These are phyloP conservation scores for Pythium vanterpoolii DNA, from an alignment of 352 stramenopile species.

Conservation along the genomic window DNA sequence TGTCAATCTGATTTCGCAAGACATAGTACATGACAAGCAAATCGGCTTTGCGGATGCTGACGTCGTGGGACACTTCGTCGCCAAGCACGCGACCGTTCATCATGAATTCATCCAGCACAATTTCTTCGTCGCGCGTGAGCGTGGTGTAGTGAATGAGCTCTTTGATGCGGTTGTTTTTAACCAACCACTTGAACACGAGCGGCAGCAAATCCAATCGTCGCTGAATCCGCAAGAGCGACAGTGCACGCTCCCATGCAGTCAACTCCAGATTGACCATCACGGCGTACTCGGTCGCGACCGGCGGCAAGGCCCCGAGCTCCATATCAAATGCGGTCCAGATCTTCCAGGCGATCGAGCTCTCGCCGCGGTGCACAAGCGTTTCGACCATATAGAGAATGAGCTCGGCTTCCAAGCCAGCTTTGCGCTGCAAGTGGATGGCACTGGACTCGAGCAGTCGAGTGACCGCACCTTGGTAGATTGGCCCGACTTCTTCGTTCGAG, in stretches of 20 bases:
- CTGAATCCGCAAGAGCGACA: constrained; percentile 59
- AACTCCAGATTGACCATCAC: constrained; percentile 79
- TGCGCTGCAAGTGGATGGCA: constrained; percentile 67
- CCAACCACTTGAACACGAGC: constrained; percentile 71
- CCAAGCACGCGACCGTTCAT: constrained; percentile 45
- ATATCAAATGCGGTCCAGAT: constrained; percentile 82
- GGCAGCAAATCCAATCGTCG: constrained; percentile 53
- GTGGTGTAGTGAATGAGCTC: constrained; percentile 67
- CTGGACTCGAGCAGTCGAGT: constrained; percentile 64
- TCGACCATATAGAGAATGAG: constrained; percentile 76
- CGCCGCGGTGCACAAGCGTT: constrained; percentile 69
- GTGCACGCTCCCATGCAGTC: constrained; percentile 66
- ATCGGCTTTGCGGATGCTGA: constrained; percentile 66
- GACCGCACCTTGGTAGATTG: constrained; percentile 64
- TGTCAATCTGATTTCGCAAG: constrained; percentile 66
- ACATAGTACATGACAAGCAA: constrained; percentile 86
- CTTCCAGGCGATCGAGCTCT: constrained; percentile 79
- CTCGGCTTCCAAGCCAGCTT: constrained; percentile 67
- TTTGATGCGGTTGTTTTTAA: constrained; percentile 67
- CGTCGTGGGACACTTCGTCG: constrained; percentile 59
- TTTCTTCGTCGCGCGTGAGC: constrained; percentile 48
- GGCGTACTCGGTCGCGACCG: constrained; percentile 57
- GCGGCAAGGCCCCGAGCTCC: constrained; percentile 40
- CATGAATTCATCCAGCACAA: constrained; percentile 68
- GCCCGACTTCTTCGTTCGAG: constrained; percentile 52